Evolutionary conservation across 441 rosid species (phyloP), one percentile per base, ranked within the genome.

Genomic region (Adansonia grandidieri): DNA sequence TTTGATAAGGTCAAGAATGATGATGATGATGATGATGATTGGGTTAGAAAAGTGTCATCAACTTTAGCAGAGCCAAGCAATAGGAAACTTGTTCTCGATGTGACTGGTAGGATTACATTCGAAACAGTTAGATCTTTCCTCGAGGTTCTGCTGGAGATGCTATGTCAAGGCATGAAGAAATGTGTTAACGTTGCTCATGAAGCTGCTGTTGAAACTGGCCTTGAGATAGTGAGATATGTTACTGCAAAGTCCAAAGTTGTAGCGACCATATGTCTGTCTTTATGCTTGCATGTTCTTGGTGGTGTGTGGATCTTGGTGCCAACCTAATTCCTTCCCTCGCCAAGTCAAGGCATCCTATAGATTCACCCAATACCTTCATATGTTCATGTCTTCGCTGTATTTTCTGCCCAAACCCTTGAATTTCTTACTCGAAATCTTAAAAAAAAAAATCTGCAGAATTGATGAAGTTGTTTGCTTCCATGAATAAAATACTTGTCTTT

Each of bases 41-140:
- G 92, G 93, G 64, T 86, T 11, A 77, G 81, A 7, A 86, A 88
- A 72, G 84, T 92, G 5, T 86, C 96, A 5, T 87, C 91, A 2
- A 87, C 93, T 19, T 54, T 93, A 71, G 85, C 93, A 0, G 84
- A 87, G 76, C 98, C 96, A 1, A 87, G 87, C 73, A 95, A 92
- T 77, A 87, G 89, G 80, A 87, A 69, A 82, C 83, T 90, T 19
- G 87, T 90, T 63, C 90, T 92, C 79, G 97, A 93, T 80, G 48
- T 95, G 75, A 91, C 90, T 7, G 96, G 96, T 73, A 84, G 80
- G 66, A 83, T 89, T 48, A 86, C 94, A 66, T 92, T 87, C 69
- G 96, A 92, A 81, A 87, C 92, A 19, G 93, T 93, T 19, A 84
- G 90, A 79, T 91, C 96, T 53, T 77, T 91, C 67, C 82, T 92